Base-by-base conservation (phyloP, 495 filamentous ascomycete genomes). In the Neurospora sp. region DNA sequence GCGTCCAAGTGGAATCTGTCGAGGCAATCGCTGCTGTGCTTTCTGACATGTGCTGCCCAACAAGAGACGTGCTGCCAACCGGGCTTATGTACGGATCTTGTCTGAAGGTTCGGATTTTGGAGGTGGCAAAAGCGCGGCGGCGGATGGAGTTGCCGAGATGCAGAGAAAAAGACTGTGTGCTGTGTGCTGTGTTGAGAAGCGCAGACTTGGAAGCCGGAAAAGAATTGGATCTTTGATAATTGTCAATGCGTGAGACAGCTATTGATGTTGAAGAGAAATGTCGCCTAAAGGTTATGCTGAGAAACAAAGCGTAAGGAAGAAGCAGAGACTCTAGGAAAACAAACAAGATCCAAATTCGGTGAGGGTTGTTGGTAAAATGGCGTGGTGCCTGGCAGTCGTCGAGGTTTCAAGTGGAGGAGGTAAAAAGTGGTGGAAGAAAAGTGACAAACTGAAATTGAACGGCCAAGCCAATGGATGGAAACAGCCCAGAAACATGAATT, bases 331-430 rank as follows among this genome's bases (percentile, higher is more conserved):
- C 27, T 9, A 27, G 12, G 18, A 35, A 9, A 65, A 65, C 27
- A 65, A 65, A 65, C 12, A 65, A 65, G 53, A 35, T 61, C 53
- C 53, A 65, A 71, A 9, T 42, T 12, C 27, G 70, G 27, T 35
- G 53, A 35, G 53, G 53, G 27, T 65, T 35, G 53, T 65, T 45
- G 40, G 27, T 37, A 76, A 76, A 73, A 70, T 80, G 77, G 61
- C 31, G 69, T 70, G n/a, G 40, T 71, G 68, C 27, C 71, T 68
- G 40, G 69, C 72, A 73, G 69, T 70, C 40, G 48, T 70, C 40
- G 48, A 59, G 48, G 48, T 59, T 59, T 59, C 10, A 59, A 65
- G 53, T 65, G 53, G 14, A 22, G 22, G 45, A 27, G 20, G 48
- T 59, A 14, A 27, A 53, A 59, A 59, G 48, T 59, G 48, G 48